Percentiles rank a stretch among this genome's conserved stretches.
Conservation (phyloP, 345 rosid species). For the Lepidium aucheri region DNA sequence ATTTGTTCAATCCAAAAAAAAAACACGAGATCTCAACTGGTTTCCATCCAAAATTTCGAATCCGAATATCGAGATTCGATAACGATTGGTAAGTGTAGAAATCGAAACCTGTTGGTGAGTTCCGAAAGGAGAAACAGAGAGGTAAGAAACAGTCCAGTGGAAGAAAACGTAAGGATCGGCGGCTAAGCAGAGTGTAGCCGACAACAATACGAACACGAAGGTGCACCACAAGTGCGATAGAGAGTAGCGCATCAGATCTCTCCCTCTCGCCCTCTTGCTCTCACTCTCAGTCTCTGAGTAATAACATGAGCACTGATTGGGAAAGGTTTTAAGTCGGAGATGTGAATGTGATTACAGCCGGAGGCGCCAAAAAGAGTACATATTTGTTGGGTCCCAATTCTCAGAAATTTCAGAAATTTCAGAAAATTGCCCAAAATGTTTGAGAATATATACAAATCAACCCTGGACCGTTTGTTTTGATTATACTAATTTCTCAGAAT, state of each 20-base stretch:
- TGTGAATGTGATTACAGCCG: conserved; percentile 10
- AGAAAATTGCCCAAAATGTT: background rate
- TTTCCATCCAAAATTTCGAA: background rate
- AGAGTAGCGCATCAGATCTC: conserved; percentile 39
- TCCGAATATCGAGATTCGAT: too few relatives aligned
- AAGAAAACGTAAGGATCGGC: conserved; percentile 71
- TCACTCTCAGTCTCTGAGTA: background rate
- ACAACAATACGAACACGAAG: conserved; percentile 14
- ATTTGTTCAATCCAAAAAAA: background rate
- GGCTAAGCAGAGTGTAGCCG: conserved; percentile 32
- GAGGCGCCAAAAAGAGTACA: conserved; percentile 25
- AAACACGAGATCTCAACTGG: background rate
- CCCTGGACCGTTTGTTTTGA: background rate
- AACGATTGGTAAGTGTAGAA: background rate
- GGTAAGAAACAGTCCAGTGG: conserved; percentile 89
- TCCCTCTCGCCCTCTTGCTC: background rate
- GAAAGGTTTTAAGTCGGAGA: conserved; percentile 9
- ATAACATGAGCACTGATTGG: conserved; percentile 13
- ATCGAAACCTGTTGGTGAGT: conserved; percentile 52
- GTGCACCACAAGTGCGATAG: background rate
- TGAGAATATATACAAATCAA: background rate
- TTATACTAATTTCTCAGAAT: too few relatives aligned
- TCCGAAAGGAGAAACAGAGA: conserved; percentile 59
- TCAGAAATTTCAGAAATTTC: background rate
- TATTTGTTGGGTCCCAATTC: conserved; percentile 13